Evolutionary conservation across 495 filamentous ascomycete species (phyloP).

Genomic region (Amorphotheca resinae): DNA sequence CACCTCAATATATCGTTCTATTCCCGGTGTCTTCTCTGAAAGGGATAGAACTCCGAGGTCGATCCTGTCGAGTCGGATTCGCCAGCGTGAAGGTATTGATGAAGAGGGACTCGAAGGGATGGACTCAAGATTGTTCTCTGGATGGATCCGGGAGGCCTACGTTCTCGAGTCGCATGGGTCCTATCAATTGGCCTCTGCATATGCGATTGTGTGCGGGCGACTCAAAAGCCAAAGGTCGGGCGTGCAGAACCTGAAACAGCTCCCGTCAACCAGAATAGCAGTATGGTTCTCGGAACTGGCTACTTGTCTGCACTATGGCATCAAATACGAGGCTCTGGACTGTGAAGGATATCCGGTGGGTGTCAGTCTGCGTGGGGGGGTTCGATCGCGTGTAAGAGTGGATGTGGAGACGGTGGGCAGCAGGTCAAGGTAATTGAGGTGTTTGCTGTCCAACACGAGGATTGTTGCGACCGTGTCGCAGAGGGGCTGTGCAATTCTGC

Average conservation of each 20-base stretch:
- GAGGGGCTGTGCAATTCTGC: too few relatives aligned
- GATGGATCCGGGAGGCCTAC: constrained; percentile 9
- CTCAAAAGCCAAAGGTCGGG: constrained; percentile 15
- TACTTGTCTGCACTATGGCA: constrained; percentile 6
- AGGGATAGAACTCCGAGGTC: constrained; percentile 1
- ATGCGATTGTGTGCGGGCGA: constrained; percentile 21
- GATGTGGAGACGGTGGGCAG: constrained; percentile 8
- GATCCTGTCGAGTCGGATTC: constrained; percentile 5
- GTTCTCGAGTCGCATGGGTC: constrained; percentile 17
- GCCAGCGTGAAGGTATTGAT: constrained; percentile 8
- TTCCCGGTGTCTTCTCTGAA: constrained; percentile 2
- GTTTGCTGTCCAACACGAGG: constrained; percentile 2
- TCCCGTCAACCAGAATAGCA: constrained; percentile 12
- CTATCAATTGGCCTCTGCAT: constrained; percentile 16
- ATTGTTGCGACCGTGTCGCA: constrained; percentile 2
- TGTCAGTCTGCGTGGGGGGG: too few relatives aligned
- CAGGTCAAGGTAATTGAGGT: neutral
- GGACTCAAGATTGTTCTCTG: constrained; percentile 1
- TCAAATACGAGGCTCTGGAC: constrained; percentile 12
- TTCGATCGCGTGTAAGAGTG: constrained; percentile 12
- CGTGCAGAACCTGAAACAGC: constrained; percentile 21
- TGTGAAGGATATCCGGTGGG: too few relatives aligned
- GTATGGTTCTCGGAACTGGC: constrained; percentile 2
- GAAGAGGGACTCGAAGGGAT: neutral
- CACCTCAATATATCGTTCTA: neutral